Conservation (phyloP, 495 filamentous ascomycete species). For the Immersiella caudata region DNA sequence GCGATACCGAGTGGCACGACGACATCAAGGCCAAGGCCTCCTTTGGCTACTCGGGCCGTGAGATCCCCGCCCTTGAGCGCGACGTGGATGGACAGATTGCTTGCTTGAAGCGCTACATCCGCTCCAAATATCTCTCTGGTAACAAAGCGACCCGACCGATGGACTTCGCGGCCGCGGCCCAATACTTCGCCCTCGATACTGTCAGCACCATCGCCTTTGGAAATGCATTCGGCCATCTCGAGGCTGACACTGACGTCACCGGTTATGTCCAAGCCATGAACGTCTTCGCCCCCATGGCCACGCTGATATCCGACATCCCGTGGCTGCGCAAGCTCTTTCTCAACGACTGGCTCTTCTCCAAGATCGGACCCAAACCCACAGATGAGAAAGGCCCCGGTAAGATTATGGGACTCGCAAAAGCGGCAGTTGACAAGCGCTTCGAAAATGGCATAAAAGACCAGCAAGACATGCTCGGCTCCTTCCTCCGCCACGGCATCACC, state of each 20-base stretch:
- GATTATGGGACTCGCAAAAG: slow-evolving; percentile 4
- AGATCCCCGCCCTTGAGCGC: slow-evolving; percentile 20
- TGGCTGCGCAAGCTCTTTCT: background rate
- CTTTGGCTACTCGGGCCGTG: slow-evolving; percentile 44
- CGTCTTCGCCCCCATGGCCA: slow-evolving; percentile 18
- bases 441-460: slow-evolving; percentile 29
- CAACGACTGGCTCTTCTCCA: background rate
- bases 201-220: slow-evolving; percentile 55
- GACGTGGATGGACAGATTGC: slow-evolving; percentile 12
- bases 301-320: background rate
- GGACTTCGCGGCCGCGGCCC: slow-evolving; percentile 45
- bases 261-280: slow-evolving; percentile 46
- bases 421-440: slow-evolving; percentile 42
- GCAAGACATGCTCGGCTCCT: slow-evolving; percentile 46
- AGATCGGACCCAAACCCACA: background rate
- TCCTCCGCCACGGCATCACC: slow-evolving; percentile 38
- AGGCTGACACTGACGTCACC: slow-evolving; percentile 50
- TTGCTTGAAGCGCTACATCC: background rate
- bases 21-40: slow-evolving; percentile 31
- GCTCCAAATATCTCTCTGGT: background rate
- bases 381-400: background rate
- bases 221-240: slow-evolving; percentile 52
- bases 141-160: slow-evolving; percentile 20
- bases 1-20: slow-evolving; percentile 33
- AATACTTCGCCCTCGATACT: slow-evolving; percentile 56